Evolutionary conservation across 2,329 filamentous ascomycete species (phyloP), one percentile per base, ranked within the genome.

Genomic region (Sporothrix brasiliensis): DNA sequence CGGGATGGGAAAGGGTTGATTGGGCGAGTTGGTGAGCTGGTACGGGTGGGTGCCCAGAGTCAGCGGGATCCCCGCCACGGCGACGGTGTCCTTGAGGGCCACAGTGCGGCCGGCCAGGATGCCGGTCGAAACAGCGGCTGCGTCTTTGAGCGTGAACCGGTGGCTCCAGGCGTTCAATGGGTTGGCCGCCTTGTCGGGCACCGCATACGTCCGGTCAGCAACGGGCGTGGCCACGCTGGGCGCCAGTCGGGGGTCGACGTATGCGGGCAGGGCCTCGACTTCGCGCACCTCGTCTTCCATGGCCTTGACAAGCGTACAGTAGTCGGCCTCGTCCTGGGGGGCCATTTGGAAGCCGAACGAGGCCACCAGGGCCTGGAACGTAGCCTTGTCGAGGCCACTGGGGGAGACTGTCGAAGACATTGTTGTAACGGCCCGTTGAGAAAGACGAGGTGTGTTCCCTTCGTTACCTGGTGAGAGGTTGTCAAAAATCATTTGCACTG

Each of bases 1-100:
- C 77, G 84, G 83, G 6, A 92, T 88, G 75, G 88, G 91, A 88
- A 89, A 94, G 27, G 87, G 71, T 30, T 13, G n/a, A 41, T 74
- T 74, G 9, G 75, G 71, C 3, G 77, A 77, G 0, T 19, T 34
- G 6, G 63, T 52, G 4, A 84, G 76, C 1, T 76, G 73, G 13
- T 80, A 80, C 14, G 82, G 77, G 4, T 83, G 79, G 1, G 84
- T 88, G 75, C 75, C 76, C 44, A 74, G 88, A 88, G 76, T 90
- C 85, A 73, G 86, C 81, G 65, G 83, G 81, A 30, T 86, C 0
- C 91, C 92, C 14, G 87, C 86, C 16, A 94, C 79, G 76, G 93
- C 88, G 53, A 91, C 86, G 76, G 93, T 91, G 75, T 94, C 91
- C 79, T 94, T 94, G 63, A 93, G 84, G 0, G 87, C 89, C 2